Evolutionary conservation across 495 filamentous ascomycete genomes (phyloP).

Genomic region (Aspergillus nanangensis): DNA sequence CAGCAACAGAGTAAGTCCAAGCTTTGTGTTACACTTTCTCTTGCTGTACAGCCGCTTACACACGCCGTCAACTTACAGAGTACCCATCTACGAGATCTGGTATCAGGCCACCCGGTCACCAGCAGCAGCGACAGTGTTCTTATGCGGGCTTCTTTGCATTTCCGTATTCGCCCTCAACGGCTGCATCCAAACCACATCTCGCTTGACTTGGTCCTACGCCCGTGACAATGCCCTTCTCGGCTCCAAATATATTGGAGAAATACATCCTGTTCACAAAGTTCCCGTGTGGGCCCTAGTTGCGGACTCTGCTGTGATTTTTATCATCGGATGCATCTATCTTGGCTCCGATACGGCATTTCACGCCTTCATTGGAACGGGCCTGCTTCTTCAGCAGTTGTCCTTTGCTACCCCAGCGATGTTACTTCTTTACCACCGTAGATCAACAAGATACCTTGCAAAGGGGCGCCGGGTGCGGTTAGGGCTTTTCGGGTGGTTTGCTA

Average conservation of each 20-base stretch:
- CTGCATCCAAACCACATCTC: not conserved
- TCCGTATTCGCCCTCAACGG: not conserved
- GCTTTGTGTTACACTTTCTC: too few relatives aligned
- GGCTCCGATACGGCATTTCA: slow-evolving; percentile 21
- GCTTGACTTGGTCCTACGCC: slow-evolving; percentile 11
- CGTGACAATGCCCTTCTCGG: slow-evolving; percentile 27
- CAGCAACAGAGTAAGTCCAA: too few relatives aligned
- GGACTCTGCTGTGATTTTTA: slow-evolving; percentile 15
- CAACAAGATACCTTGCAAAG: slow-evolving; percentile 1
- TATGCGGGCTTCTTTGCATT: too few relatives aligned
- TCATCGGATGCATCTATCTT: slow-evolving; percentile 25
- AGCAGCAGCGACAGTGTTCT: too few relatives aligned
- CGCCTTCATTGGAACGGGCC: slow-evolving; percentile 13
- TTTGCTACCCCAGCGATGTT: slow-evolving; percentile 12
- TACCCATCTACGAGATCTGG: too few relatives aligned
- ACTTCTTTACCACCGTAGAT: slow-evolving; percentile 11
- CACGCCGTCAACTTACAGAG: too few relatives aligned
- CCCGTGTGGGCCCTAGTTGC: slow-evolving; percentile 17
- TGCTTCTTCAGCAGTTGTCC: slow-evolving; percentile 16
- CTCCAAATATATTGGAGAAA: slow-evolving; percentile 11
- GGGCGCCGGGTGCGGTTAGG: slow-evolving; percentile 5
- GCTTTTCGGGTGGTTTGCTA: slow-evolving; percentile 12
- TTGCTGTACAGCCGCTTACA: too few relatives aligned
- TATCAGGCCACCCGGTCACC: too few relatives aligned
- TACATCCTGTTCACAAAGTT: slow-evolving; percentile 14